phyloP scores from a whole-genome alignment of 129 eudicot species.

The Dittrichia graveolens region DNA sequence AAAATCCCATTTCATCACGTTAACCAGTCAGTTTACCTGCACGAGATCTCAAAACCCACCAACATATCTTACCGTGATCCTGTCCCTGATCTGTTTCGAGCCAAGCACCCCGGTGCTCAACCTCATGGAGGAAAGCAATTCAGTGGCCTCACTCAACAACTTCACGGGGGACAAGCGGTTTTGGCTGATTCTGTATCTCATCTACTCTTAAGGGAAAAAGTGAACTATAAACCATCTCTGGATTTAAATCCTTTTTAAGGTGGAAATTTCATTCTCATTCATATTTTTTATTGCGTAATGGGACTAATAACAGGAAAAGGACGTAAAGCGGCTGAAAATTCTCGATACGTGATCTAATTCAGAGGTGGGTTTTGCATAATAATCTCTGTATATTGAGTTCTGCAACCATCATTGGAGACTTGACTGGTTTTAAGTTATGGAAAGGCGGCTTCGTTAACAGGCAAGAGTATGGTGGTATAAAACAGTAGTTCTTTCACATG shows the following conservation, averaged over 20 bases:
- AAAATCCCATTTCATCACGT: slow-evolving; percentile 61
- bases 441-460: slow-evolving; percentile 16
- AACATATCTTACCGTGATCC: slow-evolving; percentile 57
- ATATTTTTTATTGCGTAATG: slow-evolving; percentile 12
- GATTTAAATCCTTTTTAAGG: slow-evolving; percentile 51
- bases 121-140: slow-evolving; percentile 41
- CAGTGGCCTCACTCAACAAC: slow-evolving; percentile 55
- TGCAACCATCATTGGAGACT: slow-evolving; percentile 19
- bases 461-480: slow-evolving; percentile 30
- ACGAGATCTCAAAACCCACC: slow-evolving; percentile 62
- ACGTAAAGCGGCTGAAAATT: slow-evolving; percentile 28
- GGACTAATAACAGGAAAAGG: slow-evolving; percentile 24
- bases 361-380: slow-evolving; percentile 28
- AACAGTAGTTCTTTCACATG: slow-evolving; percentile 30
- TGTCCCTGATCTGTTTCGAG: slow-evolving; percentile 65
- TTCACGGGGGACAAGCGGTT: slow-evolving; percentile 53
- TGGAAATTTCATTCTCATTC: slow-evolving; percentile 25
- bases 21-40: slow-evolving; percentile 62
- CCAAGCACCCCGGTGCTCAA: slow-evolving; percentile 51
- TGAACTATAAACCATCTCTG: slow-evolving; percentile 51
- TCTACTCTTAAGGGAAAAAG: slow-evolving; percentile 64
- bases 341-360: slow-evolving; percentile 11
- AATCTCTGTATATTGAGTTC: slow-evolving; percentile 20
- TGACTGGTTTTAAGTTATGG: slow-evolving; percentile 6
- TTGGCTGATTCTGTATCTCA: slow-evolving; percentile 78